Percentiles rank a stretch among this genome's conserved stretches.
phyloP scores from a whole-genome alignment of 2,329 filamentous ascomycete species.

The Clarireedia homoeocarpa region DNA sequence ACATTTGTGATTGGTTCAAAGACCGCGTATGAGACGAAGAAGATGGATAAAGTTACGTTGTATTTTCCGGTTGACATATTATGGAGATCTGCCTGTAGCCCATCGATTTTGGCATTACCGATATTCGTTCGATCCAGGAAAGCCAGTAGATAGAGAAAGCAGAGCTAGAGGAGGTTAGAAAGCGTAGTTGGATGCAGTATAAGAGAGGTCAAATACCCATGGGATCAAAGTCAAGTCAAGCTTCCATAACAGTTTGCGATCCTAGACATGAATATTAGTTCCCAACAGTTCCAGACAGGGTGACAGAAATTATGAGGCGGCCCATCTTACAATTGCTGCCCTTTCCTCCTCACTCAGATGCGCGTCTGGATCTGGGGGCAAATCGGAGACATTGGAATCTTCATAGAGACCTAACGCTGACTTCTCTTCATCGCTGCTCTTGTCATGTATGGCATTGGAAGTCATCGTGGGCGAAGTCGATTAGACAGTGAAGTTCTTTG shows the following conservation, averaged over 20 bases:
- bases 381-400: not conserved
- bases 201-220: slow-evolving; percentile 34
- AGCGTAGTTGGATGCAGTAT: not conserved
- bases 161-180: slow-evolving; percentile 38
- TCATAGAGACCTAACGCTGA: not conserved
- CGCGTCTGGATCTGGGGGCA: slow-evolving; percentile 49
- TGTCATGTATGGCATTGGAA: not conserved
- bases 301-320: not conserved
- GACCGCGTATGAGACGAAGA: slow-evolving; percentile 78
- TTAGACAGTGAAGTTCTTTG: too few relatives aligned
- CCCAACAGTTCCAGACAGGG: not conserved
- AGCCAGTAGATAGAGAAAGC: slow-evolving; percentile 66
- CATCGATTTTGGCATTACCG: slow-evolving; percentile 60
- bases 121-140: slow-evolving; percentile 76
- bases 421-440: slow-evolving; percentile 8
- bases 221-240: slow-evolving; percentile 55
- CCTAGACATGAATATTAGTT: slow-evolving; percentile 35
- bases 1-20: slow-evolving; percentile 72
- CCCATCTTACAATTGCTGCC: slow-evolving; percentile 45
- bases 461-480: not conserved
- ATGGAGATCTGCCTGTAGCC: slow-evolving; percentile 50
- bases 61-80: slow-evolving; percentile 58
- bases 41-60: slow-evolving; percentile 70
- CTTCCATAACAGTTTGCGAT: slow-evolving; percentile 53
- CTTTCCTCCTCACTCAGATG: slow-evolving; percentile 56